Percentiles rank a stretch among this genome's conserved stretches.
These are phyloP conservation scores for Naganishia vishniacii DNA, from an alignment of 768 basidiomycete genomes.

Conservation along the genomic window DNA sequence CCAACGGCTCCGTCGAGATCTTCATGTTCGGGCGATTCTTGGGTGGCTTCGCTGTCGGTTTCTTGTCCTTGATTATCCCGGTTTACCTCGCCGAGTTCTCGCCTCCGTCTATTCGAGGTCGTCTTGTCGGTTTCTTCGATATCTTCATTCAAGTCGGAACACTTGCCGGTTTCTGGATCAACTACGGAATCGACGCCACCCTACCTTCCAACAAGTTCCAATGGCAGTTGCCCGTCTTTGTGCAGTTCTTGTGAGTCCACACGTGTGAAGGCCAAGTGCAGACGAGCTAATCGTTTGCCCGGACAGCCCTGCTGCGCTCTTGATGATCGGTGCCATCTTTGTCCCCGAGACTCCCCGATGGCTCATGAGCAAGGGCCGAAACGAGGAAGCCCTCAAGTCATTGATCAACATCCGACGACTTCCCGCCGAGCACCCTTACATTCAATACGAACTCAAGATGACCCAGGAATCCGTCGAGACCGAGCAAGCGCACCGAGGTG, in stretches of 20 bases:
- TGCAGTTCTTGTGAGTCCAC: constrained; percentile 30
- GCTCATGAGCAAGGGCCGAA: constrained; percentile 32
- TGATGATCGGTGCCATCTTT: constrained; percentile 28
- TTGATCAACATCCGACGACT: constrained; percentile 40
- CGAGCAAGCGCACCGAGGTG: constrained; percentile 32
- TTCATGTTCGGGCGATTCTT: constrained; percentile 25
- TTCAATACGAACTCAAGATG: constrained; percentile 38
- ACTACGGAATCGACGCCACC: constrained; percentile 32
- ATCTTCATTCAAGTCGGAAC: constrained; percentile 35
- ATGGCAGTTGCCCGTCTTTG: constrained; percentile 31
- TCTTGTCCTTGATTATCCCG: constrained; percentile 33
- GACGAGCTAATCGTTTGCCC: background rate
- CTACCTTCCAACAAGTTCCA: constrained; percentile 28
- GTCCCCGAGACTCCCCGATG: constrained; percentile 36
- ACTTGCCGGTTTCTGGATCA: constrained; percentile 37
- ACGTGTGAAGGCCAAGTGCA: too few relatives aligned
- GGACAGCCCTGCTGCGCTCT: constrained; percentile 32
- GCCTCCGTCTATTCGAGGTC: constrained; percentile 36
- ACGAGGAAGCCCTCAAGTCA: constrained; percentile 34
- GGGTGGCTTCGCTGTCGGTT: constrained; percentile 35
- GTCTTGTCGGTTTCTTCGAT: constrained; percentile 36
- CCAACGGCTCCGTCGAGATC: constrained; percentile 26
- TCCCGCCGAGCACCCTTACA: constrained; percentile 36
- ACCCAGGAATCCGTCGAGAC: constrained; percentile 31
- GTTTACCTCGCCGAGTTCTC: constrained; percentile 37